Base-by-base conservation (phyloP, 2,329 filamentous ascomycete genomes). In the Fusarium sp. region DNA sequence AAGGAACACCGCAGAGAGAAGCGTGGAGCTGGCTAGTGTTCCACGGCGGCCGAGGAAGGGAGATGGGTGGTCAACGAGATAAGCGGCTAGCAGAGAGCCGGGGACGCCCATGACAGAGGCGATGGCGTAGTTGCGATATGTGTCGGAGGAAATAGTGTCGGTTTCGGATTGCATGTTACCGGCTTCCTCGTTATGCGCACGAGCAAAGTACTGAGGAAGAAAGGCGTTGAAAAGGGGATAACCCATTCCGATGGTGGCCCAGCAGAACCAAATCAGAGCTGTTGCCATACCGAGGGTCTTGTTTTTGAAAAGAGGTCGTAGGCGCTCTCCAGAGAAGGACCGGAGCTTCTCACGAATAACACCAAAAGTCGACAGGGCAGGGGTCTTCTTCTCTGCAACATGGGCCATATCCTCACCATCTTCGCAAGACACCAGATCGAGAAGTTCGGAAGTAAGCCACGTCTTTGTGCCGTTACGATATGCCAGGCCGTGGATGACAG, bases 221-320 rank as follows among this genome's bases (percentile, higher is more conserved):
- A 96, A 96, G 51, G 91, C 91, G 77, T 96, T 96, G 85, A 95
- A 97, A 3, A 97, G 86, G 1, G 92, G 93, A 74, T 95, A 96
- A 4, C 89, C 92, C 88, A 96, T 91, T 61, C 93, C 93, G 68
- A 96, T 94, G 15, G 88, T 89, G 0, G 89, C 85, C 93, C 93
- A 96, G 75, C 88, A 89, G 77, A 94, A 91, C 91, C 91, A 94
- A 46, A 95, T 82, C 21, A 89, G 78, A 5, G 67, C 72, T 1
- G 86, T 88, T 38, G 85, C 82, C 51, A 81, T 68, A 50, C 80
- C 85, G 9, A 87, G 80, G 54, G 82, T 85, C 68, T 80, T 85
- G 55, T 74, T 84, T 61, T 80, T 79, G 77, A 90, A 90, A 4
- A 96, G 85, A 1, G 91, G 89, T 2, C 83, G 83, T 66, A 95